Evolutionary conservation across 352 stramenopile species (phyloP), one percentile per base, ranked within the genome.

Genomic region (Phytophthora multivora): DNA sequence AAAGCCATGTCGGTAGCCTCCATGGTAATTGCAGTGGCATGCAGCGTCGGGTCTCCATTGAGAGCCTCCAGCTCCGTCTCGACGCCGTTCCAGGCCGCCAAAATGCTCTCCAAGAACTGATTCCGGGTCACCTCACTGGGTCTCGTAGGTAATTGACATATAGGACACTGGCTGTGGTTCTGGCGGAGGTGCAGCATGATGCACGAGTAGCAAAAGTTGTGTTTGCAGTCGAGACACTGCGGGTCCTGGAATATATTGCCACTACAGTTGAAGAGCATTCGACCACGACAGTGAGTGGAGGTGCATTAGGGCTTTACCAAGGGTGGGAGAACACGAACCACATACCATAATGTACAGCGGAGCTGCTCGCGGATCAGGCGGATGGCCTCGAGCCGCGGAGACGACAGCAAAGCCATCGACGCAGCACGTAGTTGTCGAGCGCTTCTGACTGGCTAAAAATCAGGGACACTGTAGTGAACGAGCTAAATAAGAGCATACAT

Each of bases 211-310:
- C 87, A 95, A 49, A 94, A 95, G 52, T 95, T 95, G 80, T 95
- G 87, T 53, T 95, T 93, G 66, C 87, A 95, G 67, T 89, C 82
- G 51, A 95, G 77, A 50, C 85, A 92, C 31, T 95, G 87, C 42
- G 87, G 83, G 60, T 95, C 87, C n/a, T 89, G 77, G 63, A 95
- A 90, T 23, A 90, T 82, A 12, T 75, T 57, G 26, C 63, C 61
- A 57, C 86, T 94, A 58, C 41, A 54, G 7, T 57, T 40, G 16
- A 30, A 63, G 25, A 56, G 36, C 42, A 57, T 41, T 47, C 45
- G 42, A 35, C 36, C 7, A 3, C 15, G 23, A 21, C 25, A 23
- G 18, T 30, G 21, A 33, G 9, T 33, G 12, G 8, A 4, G 28
- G 13, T 12, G 28, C 10, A 33, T 33, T 33, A 13, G 9, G 2